Evolutionary conservation across 495 filamentous ascomycete species (phyloP).

Genomic region (Beverwykella pulmonaria): DNA sequence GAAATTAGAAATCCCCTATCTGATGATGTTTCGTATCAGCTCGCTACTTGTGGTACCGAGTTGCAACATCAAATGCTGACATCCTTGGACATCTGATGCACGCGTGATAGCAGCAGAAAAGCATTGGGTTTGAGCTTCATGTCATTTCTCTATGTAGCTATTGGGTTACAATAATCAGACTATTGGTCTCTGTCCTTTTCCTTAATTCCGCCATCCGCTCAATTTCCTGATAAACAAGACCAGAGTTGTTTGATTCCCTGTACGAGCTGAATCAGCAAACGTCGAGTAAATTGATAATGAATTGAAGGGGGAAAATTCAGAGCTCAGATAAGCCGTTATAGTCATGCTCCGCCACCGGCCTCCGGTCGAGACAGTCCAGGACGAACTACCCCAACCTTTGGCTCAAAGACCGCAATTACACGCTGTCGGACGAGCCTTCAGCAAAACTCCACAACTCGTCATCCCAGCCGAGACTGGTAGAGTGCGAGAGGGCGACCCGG

Average conservation of each 20-base stretch:
- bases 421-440: conserved; percentile 36
- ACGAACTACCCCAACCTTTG: conserved; percentile 58
- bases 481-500: conserved; percentile 82
- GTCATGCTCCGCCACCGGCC: conserved; percentile 62
- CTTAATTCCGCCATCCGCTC: background rate
- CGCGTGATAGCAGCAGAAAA: background rate
- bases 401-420: conserved; percentile 54
- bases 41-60: conserved; percentile 12
- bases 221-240: no score
- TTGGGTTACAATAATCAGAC: background rate
- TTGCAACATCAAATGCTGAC: conserved; percentile 19
- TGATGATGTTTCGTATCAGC: background rate
- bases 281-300: background rate
- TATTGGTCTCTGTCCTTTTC: background rate
- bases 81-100: background rate
- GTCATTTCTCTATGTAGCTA: background rate
- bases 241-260: background rate
- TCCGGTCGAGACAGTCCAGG: conserved; percentile 54
- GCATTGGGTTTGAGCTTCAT: background rate
- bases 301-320: background rate
- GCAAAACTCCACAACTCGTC: conserved; percentile 87
- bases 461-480: conserved; percentile 64
- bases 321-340: conserved; percentile 68
- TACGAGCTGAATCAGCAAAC: background rate
- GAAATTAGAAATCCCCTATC: background rate